phyloP scores from a whole-genome alignment of 1,284 basidiomycete genomes.

The Schizophyllum commune region DNA sequence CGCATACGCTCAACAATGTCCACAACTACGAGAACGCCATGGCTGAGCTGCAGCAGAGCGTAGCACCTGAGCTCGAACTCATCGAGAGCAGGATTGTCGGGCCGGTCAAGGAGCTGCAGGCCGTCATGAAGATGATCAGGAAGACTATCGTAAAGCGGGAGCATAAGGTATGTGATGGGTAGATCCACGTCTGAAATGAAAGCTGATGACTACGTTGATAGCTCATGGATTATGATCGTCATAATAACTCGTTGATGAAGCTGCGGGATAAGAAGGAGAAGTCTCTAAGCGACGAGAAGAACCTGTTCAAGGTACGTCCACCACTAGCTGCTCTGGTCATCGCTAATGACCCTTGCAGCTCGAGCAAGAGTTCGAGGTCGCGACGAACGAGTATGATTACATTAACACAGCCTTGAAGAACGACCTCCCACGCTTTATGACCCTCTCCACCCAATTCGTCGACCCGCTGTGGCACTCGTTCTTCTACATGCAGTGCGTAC shows the following conservation, averaged over 20 bases:
- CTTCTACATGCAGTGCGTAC: constrained; percentile 98
- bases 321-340: neutral
- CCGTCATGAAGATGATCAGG: constrained; percentile 81
- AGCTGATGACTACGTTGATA: constrained; percentile 21
- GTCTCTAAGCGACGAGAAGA: constrained; percentile 88
- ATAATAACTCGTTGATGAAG: constrained; percentile 94
- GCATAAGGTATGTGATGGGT: constrained; percentile 65
- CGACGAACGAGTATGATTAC: constrained; percentile 94
- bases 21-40: constrained; percentile 64
- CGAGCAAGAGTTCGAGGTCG: constrained; percentile 96
- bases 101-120: constrained; percentile 86
- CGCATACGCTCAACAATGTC: constrained; percentile 76
- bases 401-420: constrained; percentile 91
- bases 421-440: constrained; percentile 90
- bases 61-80: constrained; percentile 91
- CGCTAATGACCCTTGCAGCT: constrained; percentile 43
- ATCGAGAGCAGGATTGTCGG: constrained; percentile 84
- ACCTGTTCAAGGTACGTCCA: constrained; percentile 76
- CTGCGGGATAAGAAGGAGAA: constrained; percentile 97
- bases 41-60: constrained; percentile 75
- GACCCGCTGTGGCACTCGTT: constrained; percentile 96
- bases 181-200: neutral
- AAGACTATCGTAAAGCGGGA: constrained; percentile 96
- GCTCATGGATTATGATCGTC: constrained; percentile 93
- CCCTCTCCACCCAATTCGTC: constrained; percentile 83